Conservation (phyloP, 192 early-diverging fungal species). For the Coemansia sp. region DNA sequence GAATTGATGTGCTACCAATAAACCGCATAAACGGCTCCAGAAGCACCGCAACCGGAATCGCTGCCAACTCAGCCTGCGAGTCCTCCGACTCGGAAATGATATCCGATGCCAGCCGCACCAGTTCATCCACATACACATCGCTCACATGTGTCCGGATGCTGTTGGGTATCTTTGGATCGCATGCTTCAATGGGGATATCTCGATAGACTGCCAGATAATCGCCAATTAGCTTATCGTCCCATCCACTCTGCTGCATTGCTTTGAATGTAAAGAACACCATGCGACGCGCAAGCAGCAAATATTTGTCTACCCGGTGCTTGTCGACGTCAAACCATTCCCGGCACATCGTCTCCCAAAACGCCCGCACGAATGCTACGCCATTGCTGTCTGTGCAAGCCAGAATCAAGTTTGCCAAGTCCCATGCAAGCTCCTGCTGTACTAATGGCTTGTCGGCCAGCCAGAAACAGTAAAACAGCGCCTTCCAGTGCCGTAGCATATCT, state of each 20-base stretch:
- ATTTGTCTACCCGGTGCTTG: slow-evolving; percentile 54
- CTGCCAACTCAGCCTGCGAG: slow-evolving; percentile 5
- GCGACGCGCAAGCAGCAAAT: slow-evolving; percentile 44
- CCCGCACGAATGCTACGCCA: slow-evolving; percentile 31
- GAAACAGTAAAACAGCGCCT: slow-evolving; percentile 91
- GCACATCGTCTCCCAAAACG: slow-evolving; percentile 55
- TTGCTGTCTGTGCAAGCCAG: slow-evolving; percentile 41
- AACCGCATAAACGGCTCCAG: slow-evolving; percentile 51
- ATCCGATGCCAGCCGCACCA: slow-evolving; percentile 31
- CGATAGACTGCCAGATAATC: slow-evolving; percentile 27
- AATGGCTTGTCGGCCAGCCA: slow-evolving; percentile 97
- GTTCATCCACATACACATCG: slow-evolving; percentile 49
- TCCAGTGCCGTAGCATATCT: slow-evolving; percentile 84
- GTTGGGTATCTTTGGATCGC: slow-evolving; percentile 39
- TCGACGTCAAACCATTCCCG: slow-evolving; percentile 54
- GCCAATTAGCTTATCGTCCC: slow-evolving; percentile 33
- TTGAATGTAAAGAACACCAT: slow-evolving; percentile 40
- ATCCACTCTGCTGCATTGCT: slow-evolving; percentile 36
- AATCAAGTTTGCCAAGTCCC: slow-evolving; percentile 63
- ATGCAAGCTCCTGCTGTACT: slow-evolving; percentile 85
- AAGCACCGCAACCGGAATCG: slow-evolving; percentile 39
- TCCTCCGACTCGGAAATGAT: slow-evolving; percentile 11
- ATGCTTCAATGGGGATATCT: slow-evolving; percentile 26
- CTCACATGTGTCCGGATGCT: slow-evolving; percentile 42
- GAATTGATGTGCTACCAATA: slow-evolving; percentile 37